Evolutionary conservation across 257 asterid genomes (phyloP).

Genomic region (Nicotiana otophora): DNA sequence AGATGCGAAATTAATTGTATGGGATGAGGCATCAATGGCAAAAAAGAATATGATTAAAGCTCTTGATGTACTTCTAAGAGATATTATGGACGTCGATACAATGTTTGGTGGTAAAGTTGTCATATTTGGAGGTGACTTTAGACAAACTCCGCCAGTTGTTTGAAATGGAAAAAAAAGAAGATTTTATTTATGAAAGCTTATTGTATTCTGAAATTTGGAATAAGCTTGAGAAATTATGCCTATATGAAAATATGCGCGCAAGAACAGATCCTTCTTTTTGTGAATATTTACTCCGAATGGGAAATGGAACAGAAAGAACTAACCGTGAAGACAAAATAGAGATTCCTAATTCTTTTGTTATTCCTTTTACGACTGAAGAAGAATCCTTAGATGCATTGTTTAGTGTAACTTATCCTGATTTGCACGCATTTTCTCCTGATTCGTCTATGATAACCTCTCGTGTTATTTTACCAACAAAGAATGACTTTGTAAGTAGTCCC

Average conservation of each 20-base stretch:
- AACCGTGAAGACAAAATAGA: background rate
- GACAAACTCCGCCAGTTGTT: no score
- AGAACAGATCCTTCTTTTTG: background rate
- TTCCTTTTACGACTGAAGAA: background rate
- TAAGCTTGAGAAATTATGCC: no score
- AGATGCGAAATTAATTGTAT: no score
- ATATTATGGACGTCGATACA: background rate
- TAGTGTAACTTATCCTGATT: background rate
- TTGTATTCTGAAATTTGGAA: no score
- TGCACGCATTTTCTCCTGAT: background rate
- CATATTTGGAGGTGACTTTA: no score
- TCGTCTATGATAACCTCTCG: background rate
- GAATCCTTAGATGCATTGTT: background rate
- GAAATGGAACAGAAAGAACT: background rate
- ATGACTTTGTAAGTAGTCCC: background rate
- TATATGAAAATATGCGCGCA: no score
- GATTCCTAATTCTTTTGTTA: background rate
- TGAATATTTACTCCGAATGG: background rate
- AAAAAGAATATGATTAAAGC: background rate
- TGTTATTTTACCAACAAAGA: background rate
- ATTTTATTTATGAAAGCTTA: background rate
- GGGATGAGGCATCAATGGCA: no score
- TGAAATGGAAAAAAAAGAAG: background rate
- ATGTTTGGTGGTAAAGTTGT: background rate
- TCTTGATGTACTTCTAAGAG: background rate